Conservation (phyloP, 768 basidiomycete species). For the Hericium erinaceus region DNA sequence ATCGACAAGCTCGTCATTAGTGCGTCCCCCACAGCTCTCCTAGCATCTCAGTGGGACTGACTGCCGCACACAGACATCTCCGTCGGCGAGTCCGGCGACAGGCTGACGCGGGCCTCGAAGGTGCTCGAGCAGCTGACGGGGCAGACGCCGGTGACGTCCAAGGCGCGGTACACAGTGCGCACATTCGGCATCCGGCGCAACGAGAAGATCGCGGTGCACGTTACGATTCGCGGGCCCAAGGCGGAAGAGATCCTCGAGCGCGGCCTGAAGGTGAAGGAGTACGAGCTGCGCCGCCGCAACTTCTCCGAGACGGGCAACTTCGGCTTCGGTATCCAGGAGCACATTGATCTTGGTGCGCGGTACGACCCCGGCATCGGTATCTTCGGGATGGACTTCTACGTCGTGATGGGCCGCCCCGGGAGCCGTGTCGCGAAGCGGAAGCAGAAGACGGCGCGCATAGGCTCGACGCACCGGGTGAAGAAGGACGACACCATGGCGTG, state of each 20-base stretch:
- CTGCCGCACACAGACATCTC: slow-evolving; percentile 72
- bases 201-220: slow-evolving; percentile 99
- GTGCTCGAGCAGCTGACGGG: slow-evolving; percentile 99
- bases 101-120: slow-evolving; percentile 97
- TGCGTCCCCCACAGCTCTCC: slow-evolving; percentile 38
- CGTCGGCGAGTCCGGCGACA: slow-evolving; percentile 99
- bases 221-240: slow-evolving; percentile 98
- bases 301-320: slow-evolving; percentile 99
- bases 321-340: slow-evolving; percentile 98
- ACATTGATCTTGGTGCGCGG: slow-evolving; percentile 97
- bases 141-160: slow-evolving; percentile 98
- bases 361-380: slow-evolving; percentile 99
- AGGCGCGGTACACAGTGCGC: slow-evolving; percentile 99
- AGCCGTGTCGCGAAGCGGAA: slow-evolving; percentile 86
- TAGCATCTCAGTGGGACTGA: slow-evolving; percentile 2
- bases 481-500: slow-evolving; percentile 95
- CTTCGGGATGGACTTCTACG: slow-evolving; percentile 99
- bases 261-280: slow-evolving; percentile 99
- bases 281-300: slow-evolving; percentile 94
- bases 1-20: slow-evolving; percentile 99
- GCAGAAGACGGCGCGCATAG: slow-evolving; percentile 79
- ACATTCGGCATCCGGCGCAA: slow-evolving; percentile 99
- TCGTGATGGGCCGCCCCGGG: slow-evolving; percentile 95
- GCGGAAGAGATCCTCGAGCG: slow-evolving; percentile 99
- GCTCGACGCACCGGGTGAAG: slow-evolving; percentile 83